These are phyloP conservation scores for Pinus albicaulis DNA, from an alignment of 75 land plant genomes.

Conservation along the genomic window DNA sequence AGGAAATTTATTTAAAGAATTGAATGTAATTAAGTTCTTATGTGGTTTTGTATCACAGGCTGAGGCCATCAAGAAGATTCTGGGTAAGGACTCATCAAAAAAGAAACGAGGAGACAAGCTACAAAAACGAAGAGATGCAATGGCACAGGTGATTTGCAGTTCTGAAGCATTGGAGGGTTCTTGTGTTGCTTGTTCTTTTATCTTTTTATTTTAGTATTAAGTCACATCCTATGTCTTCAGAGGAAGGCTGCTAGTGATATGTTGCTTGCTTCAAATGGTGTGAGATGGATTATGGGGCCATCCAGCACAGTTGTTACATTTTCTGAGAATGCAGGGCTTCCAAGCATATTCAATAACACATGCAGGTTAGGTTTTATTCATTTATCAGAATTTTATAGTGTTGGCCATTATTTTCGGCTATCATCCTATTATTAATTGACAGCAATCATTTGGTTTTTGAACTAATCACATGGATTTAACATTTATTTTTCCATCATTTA, in stretches of 20 bases:
- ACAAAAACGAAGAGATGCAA: constrained; percentile 65
- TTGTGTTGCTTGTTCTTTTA: no score
- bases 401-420: not conserved
- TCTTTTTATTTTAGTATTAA: not conserved
- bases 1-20: not conserved
- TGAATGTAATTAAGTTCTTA: not conserved
- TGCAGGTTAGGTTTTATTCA: constrained; percentile 55
- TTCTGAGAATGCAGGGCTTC: constrained; percentile 60
- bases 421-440: not conserved
- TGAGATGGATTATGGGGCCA: constrained; percentile 82
- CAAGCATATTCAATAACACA: constrained; percentile 66
- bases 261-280: constrained; percentile 37
- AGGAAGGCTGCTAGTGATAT: constrained; percentile 62
- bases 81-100: constrained; percentile 77
- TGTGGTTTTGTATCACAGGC: constrained; percentile 42
- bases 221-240: constrained; percentile 20
- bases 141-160: constrained; percentile 52
- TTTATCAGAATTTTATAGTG: not conserved
- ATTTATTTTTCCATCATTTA: not conserved
- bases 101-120: constrained; percentile 59
- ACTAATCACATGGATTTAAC: not conserved
- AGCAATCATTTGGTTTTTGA: no score
- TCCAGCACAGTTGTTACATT: constrained; percentile 78
- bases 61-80: constrained; percentile 88
- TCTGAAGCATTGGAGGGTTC: not conserved